Base-by-base conservation (phyloP, 805 yeast genomes). In the Wickerhamomyces rabaulensis region DNA sequence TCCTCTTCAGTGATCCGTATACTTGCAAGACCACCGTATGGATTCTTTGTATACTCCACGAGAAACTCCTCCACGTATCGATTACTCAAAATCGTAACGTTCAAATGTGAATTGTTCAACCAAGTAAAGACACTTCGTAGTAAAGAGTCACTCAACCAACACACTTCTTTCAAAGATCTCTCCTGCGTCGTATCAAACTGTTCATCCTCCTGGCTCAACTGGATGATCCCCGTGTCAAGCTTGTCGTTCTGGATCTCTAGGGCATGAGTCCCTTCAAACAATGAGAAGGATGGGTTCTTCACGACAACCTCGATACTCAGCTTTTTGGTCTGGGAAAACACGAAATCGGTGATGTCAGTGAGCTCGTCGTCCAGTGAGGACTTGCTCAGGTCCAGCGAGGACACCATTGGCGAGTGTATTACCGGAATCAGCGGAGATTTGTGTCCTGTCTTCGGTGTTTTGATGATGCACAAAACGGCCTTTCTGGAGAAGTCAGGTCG, bases 181-280 rank as follows among this genome's bases (percentile, higher is more conserved):
- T 73, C 68, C 5, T 47, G 41, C 2, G 68, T 57, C 19, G 78
- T 64, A 53, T 78, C 78, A 55, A 79, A 82, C 0, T 57, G 48
- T 6, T 70, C 49, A 31, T 82, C 87, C 3, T 66, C 75, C 1
- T 56, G 52, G 0, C 70, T 52, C 47, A 79, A 62, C 25, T 64
- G 57, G n/a, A 87, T 73, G 45, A 86, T 56, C 2, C 92, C 89
- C 0, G 97, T 80, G 61, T 92, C 99, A 55, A 92, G 71, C 51
- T 77, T 79, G 10, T 73, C 69, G 60, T 88, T 88, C 47, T 80
- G 73, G 13, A 84, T 75, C 62, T 91, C 98, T 50, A 89, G 68
- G 0, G 98, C 96, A 53, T 91, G 82, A 1, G 97, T 87, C 0
- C 97, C 95, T 55, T 88, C 89, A 51, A 84, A 70, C 40, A 92